Base-by-base conservation (phyloP, 2,329 filamentous ascomycete species). In the Calonectria crousiana region DNA sequence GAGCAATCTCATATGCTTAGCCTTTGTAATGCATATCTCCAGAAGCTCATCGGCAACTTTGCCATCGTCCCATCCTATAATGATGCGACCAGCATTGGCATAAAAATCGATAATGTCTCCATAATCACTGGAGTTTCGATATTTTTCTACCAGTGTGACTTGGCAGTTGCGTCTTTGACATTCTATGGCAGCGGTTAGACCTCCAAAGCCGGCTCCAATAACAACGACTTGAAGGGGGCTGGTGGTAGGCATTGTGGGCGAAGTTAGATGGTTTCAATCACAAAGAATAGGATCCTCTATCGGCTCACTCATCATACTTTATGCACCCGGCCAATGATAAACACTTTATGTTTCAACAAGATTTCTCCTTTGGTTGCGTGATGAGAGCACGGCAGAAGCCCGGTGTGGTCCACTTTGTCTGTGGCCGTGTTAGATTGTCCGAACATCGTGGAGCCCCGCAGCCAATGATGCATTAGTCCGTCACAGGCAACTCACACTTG, bases 11-110 rank as follows among this genome's bases (percentile, higher is more conserved):
- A 66, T 66, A 47, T 49, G 38, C 28, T 66, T 66, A 11, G 62
- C 62, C 32, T 66, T 34, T 1, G 62, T 66, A 16, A 66, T 66
- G 28, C 62, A 66, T 13, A 66, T 66, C 18, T 66, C 30, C 62
- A 66, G 20, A 0, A 66, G 28, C 8, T 66, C 38, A 66, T 66
- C 62, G 32, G 62, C 62, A n/a, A 66, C 44, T 16, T 38, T 66
- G 6, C 62, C 62, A 14, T 66, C 32, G 18, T 66, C 44, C 62
- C 62, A 66, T 8, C 6, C 10, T 9, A 32, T 26, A 20, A 66
- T 34, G 30, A 66, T 52, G 20, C 62, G 62, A 3, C 62, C 62
- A 6, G 62, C 62, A 36, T 66, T 66, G 41, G 62, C 44, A 32
- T 47, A 51, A 18, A 66, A 66, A 14, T 66, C 62, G 9, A 66